Percentiles rank a stretch among this genome's conserved stretches.
Evolutionary conservation across 2,329 filamentous ascomycete species (phyloP).

Genomic region (Paraphaeosphaeria minitans): DNA sequence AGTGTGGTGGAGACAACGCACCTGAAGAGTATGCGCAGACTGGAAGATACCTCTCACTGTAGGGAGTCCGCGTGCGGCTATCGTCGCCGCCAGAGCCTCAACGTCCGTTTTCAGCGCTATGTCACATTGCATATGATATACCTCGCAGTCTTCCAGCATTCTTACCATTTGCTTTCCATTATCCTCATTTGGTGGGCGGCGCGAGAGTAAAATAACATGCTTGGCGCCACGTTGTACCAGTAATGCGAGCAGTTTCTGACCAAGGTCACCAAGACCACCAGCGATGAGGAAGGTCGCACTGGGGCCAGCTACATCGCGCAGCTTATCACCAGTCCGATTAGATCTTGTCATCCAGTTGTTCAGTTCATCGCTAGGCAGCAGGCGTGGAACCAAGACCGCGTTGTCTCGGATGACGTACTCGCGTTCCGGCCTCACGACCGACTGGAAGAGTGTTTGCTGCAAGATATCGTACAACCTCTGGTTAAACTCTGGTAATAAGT

Average conservation of each 20-base stretch:
- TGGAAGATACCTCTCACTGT: conserved; percentile 2
- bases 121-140: not conserved
- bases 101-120: not conserved
- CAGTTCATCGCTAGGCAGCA: not conserved
- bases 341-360: not conserved
- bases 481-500: not conserved
- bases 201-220: not conserved
- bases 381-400: not conserved
- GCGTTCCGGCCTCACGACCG: not conserved
- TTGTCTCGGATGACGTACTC: conserved; percentile 4
- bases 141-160: not conserved
- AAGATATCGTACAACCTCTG: not conserved
- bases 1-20: not conserved
- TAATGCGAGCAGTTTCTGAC: not conserved
- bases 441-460: not conserved
- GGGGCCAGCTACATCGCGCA: not conserved
- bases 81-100: not conserved
- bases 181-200: not conserved
- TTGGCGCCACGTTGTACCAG: not conserved
- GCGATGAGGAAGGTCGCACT: conserved; percentile 3
- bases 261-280: conserved; percentile 4
- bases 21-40: not conserved
- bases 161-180: not conserved
- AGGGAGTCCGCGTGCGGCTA: not conserved
- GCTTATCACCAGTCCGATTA: not conserved